These are phyloP conservation scores for Ustilago esculenta DNA, from an alignment of 1,284 basidiomycete genomes.

Conservation along the genomic window DNA sequence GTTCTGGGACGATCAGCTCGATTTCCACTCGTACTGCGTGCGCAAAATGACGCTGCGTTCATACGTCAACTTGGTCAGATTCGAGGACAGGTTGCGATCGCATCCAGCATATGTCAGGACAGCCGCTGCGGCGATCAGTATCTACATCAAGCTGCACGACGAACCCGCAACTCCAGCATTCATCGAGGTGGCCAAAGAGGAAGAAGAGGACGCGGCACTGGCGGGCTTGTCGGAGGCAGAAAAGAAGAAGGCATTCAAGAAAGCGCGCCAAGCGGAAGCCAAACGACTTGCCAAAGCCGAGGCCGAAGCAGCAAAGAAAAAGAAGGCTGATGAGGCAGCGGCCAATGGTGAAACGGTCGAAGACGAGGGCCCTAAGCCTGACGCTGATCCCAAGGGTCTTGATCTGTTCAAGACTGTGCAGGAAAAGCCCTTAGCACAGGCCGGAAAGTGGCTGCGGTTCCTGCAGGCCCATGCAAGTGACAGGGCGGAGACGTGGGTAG, in stretches of 20 bases:
- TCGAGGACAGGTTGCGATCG: constrained; percentile 81
- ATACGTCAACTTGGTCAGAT: constrained; percentile 81
- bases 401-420: constrained; percentile 28
- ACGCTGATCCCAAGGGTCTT: constrained; percentile 66
- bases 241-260: constrained; percentile 45
- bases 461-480: constrained; percentile 71
- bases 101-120: constrained; percentile 81
- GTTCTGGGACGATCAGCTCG: constrained; percentile 94
- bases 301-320: constrained; percentile 28
- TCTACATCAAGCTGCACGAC: constrained; percentile 72
- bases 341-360: constrained; percentile 71
- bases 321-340: constrained; percentile 35
- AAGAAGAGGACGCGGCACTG: constrained; percentile 30
- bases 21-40: constrained; percentile 95
- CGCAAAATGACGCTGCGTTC: constrained; percentile 87
- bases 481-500: constrained; percentile 78
- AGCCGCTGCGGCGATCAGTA: constrained; percentile 76
- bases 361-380: constrained; percentile 75
- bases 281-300: constrained; percentile 27
- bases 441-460: constrained; percentile 78
- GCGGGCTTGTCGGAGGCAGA: constrained; percentile 22
- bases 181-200: constrained; percentile 45
- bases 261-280: constrained; percentile 36
- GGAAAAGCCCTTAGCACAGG: constrained; percentile 75
- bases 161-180: constrained; percentile 62